Percentiles rank a stretch among this genome's conserved stretches.
phyloP scores from a whole-genome alignment of 192 early-diverging fungal genomes.

The Rhizophagus sp. region DNA sequence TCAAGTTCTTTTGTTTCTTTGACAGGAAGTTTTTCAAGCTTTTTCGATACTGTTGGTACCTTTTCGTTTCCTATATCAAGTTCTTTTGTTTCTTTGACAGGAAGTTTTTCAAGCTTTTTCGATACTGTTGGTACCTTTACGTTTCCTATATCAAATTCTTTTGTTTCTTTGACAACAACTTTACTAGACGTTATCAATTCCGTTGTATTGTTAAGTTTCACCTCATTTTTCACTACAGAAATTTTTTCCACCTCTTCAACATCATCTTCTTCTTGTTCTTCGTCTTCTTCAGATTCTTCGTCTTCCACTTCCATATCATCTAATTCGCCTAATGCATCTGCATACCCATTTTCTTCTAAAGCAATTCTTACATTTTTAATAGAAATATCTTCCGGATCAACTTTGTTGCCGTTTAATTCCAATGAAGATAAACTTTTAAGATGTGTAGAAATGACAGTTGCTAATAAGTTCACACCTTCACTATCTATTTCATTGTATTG shows the following conservation, averaged over 20 bases:
- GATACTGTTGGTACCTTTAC: not conserved
- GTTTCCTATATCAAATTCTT: not conserved
- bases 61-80: too few relatives aligned
- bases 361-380: conserved; percentile 74
- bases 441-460: conserved; percentile 65
- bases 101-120: not conserved
- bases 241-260: conserved; percentile 48
- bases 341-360: conserved; percentile 65
- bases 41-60: too few relatives aligned
- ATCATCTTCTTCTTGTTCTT: conserved; percentile 34
- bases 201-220: conserved; percentile 42
- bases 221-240: conserved; percentile 38
- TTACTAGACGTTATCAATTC: conserved; percentile 23
- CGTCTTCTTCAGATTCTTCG: conserved; percentile 49
- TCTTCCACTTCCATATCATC: conserved; percentile 96
- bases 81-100: too few relatives aligned
- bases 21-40: not conserved
- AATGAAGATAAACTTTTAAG: conserved; percentile 64
- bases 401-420: conserved; percentile 92
- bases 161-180: too few relatives aligned
- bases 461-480: conserved; percentile 65
- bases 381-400: conserved; percentile 78
- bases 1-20: too few relatives aligned
- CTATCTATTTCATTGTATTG: conserved; percentile 90
- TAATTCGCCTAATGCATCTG: conserved; percentile 86